These are phyloP conservation scores for Catenaria anguillulae DNA, from an alignment of 371 early-diverging fungal species.

Conservation along the genomic window DNA sequence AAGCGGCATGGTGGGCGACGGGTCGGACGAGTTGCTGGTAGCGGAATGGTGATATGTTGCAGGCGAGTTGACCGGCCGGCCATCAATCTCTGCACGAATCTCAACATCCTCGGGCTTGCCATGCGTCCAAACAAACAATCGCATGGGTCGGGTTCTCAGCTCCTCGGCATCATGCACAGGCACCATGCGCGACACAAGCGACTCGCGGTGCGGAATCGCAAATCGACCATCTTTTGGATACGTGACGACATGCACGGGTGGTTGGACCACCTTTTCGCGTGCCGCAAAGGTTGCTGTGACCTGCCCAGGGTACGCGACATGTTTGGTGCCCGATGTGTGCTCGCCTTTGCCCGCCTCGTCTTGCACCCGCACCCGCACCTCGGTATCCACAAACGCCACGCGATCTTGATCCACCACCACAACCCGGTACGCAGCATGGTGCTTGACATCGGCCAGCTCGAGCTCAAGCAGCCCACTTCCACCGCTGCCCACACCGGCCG, in stretches of 20 bases:
- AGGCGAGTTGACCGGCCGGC: no score
- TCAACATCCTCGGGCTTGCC: no score
- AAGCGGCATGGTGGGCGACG: neutral
- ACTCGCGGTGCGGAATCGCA: conserved; percentile 53
- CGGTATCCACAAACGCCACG: conserved; percentile 60
- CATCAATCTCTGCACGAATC: no score
- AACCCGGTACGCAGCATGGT: conserved; percentile 61
- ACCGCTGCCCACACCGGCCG: no score
- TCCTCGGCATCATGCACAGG: conserved; percentile 25
- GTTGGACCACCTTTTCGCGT: conserved; percentile 15
- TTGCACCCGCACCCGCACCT: conserved; percentile 30
- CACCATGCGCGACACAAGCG: no score
- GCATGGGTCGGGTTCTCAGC: conserved; percentile 47
- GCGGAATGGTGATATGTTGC: no score
- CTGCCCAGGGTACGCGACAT: conserved; percentile 11
- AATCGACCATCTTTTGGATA: conserved; percentile 77
- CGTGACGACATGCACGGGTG: conserved; percentile 70
- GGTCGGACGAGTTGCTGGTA: no score
- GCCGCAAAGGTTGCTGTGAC: conserved; percentile 4
- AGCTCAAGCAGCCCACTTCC: conserved; percentile 51
- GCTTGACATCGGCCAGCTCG: conserved; percentile 77
- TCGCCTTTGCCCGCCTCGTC: conserved; percentile 3
- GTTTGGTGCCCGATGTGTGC: no score
- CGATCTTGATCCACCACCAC: conserved; percentile 75
- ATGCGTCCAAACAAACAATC: conserved; percentile 52